Evolutionary conservation across 2,329 filamentous ascomycete genomes (phyloP), one percentile per base, ranked within the genome.

Genomic region (Clarireedia paspali): DNA sequence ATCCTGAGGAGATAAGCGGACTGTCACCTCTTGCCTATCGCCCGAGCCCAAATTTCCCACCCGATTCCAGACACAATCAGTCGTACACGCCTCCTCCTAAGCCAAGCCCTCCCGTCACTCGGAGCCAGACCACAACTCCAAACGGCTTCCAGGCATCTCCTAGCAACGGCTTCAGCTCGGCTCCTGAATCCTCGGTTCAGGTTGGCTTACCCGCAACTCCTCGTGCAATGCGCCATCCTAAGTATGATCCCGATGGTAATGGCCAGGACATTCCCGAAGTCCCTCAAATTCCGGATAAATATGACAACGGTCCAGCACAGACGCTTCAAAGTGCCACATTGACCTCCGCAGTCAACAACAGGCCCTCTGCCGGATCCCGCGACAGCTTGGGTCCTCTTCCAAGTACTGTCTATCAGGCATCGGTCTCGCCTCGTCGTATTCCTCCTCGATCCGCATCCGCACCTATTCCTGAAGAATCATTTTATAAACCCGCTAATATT

Each of bases 161-260:
- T 26, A 44, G 50, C 9, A 61, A 63, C 30, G 60, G 59, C 59
- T 77, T 74, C 67, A 79, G 80, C 69, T 78, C 77, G 59, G 68
- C 58, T 70, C 70, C 36, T 63, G 50, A 49, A 2, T 77, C 77
- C 1, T 75, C 79, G n/a, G 47, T 59, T 1, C 78, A 81, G 5
- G 79, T 92, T 51, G 91, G 91, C 0, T 79, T 96, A n/a, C 91
- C 92, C 14, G 89, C 91, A 2, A 96, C 91, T 0, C 91, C 92
- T 30, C 85, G 89, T 73, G 91, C 91, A 1, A 95, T 96, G 91
- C 83, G 88, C 20, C 83, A 95, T 68, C 81, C 82, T 1, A 83
- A 89, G 45, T 84, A 92, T 63, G 80, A 82, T 62, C 72, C 77
- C 2, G 79, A 84, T 57, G 74, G 77, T 44, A 74, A 73, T 30